Base-by-base conservation (phyloP, 2,329 filamentous ascomycete genomes). In the Rutstroemia sp. region DNA sequence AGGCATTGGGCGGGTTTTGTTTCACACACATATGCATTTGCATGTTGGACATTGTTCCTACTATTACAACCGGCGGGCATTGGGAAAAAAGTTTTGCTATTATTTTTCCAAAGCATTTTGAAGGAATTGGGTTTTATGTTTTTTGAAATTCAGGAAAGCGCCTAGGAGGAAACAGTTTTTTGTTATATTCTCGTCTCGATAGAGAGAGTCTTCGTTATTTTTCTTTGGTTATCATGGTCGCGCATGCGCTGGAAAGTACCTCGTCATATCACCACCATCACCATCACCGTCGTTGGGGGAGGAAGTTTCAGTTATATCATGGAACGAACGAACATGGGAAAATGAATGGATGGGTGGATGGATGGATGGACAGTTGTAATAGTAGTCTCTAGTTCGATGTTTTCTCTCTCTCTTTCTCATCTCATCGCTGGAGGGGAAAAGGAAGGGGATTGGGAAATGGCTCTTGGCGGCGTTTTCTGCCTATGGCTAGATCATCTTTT, bases 301-400 rank as follows among this genome's bases (percentile, higher is more conserved):
- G 27, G 27, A 30, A 30, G 27, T 30, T 30, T 30, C 27, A 30
- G 8, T 30, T 30, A 30, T 30, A 30, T 30, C 27, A 30, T 53
- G 41, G 41, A 37, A 47, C 37, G 41, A 30, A 18, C 23, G 23
- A 23, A 23, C 5, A 50, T n/a, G 49, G 49, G 14, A 42, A 30
- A 30, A 30, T 30, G 27, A 2, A 30, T 30, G 18, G 18, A 41
- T 41, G 14, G 14, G 8, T 18, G 42, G 16, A 41, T 44, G 12
- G 8, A 23, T 38, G 30, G 18, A 49, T n/a, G 50, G 39, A 21
- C 21, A n/a, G 9, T 54, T 54, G 55, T 57, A 57, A 57, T 57
- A 57, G 34, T 57, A 57, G 55, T 57, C 44, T 57, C 46, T 57
- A 57, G 55, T 53, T 56, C 14, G 47, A 30, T 50, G 25, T 45